These are phyloP conservation scores for Daldinia grandis DNA, from an alignment of 495 filamentous ascomycete species.

Conservation along the genomic window DNA sequence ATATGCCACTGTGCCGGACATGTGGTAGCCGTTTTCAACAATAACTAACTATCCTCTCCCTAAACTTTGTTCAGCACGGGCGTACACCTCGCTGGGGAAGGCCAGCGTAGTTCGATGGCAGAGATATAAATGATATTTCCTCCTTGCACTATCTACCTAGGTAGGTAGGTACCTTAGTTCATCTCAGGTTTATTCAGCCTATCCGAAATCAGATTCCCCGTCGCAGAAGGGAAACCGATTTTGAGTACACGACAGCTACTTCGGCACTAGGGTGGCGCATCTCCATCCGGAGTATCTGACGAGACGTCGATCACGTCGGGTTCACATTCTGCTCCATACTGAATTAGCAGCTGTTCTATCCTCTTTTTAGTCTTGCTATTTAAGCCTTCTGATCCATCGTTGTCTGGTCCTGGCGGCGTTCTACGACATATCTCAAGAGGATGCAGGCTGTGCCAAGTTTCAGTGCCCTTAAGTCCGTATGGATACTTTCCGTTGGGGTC, in stretches of 20 bases:
- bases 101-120: neutral
- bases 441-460: constrained; percentile 9
- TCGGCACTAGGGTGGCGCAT: neutral
- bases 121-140: neutral
- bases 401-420: neutral
- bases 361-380: constrained; percentile 15
- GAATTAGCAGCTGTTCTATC: constrained; percentile 16
- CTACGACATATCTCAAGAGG: constrained; percentile 30
- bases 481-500: constrained; percentile 19
- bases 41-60: neutral
- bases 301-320: neutral
- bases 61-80: neutral
- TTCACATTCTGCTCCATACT: constrained; percentile 20
- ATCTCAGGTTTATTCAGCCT: neutral
- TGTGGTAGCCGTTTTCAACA: neutral
- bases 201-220: neutral
- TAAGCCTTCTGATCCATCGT: constrained; percentile 3
- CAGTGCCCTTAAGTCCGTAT: neutral
- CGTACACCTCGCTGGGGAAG: neutral
- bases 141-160: neutral
- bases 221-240: neutral
- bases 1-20: neutral
- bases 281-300: neutral
- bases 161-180: too few species aligned
- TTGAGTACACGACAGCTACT: neutral